Conservation (phyloP, 768 basidiomycete species). For the Tulasnella sp. region DNA sequence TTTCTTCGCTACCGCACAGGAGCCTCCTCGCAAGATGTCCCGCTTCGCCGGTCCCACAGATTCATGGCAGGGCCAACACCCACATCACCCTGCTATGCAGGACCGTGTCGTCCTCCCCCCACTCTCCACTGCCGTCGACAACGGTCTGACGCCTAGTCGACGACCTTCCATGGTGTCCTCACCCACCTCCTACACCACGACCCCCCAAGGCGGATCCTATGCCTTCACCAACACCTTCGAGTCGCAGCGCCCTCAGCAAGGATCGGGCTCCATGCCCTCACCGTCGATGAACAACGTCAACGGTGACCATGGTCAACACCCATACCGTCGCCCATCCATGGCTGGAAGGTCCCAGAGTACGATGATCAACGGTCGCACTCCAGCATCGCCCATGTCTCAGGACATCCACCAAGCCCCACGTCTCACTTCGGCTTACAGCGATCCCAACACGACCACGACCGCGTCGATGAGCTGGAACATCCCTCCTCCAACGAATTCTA, state of each 20-base stretch:
- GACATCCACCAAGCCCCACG: neutral
- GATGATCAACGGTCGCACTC: neutral
- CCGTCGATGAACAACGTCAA: neutral
- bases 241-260: constrained; percentile 4
- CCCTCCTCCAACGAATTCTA: constrained; percentile 7
- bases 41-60: constrained; percentile 6
- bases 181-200: neutral
- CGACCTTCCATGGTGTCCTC: neutral
- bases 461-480: constrained; percentile 16
- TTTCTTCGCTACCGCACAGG: constrained; percentile 2
- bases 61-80: constrained; percentile 12
- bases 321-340: constrained; percentile 12
- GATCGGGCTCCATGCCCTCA: constrained; percentile 1
- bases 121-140: constrained; percentile 18
- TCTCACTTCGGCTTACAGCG: neutral
- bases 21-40: constrained; percentile 19
- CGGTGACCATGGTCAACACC: constrained; percentile 1
- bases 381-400: neutral
- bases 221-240: constrained; percentile 17
- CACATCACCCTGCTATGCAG: constrained; percentile 9
- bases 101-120: constrained; percentile 19
- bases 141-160: constrained; percentile 8
- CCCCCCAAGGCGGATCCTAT: neutral
- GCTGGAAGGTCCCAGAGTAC: neutral
- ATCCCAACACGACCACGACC: constrained; percentile 1